Evolutionary conservation across 129 eudicot genomes (phyloP), one percentile per base, ranked within the genome.

Genomic region (Pittosporum tobira): DNA sequence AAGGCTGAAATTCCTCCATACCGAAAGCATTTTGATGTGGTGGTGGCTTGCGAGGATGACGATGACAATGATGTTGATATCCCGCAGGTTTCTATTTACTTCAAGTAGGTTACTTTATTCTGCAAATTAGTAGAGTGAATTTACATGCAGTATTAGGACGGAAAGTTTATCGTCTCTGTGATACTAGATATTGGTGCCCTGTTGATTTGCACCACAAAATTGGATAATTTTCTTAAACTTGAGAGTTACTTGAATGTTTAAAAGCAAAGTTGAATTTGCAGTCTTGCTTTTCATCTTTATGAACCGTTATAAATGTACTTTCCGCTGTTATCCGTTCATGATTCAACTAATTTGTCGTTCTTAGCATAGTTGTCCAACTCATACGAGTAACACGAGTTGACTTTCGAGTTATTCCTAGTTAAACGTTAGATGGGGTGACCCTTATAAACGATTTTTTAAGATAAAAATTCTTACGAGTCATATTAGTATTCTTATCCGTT

Each of bases 41-140:
- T 85, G 10, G 97, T 82, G 64, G 95, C 88, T 31, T 89, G 97
- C 57, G 97, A 89, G 86, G 97, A 89, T 23, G 97, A 85, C 11
- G 93, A 82, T 28, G 97, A 73, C 56, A 76, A 83, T 38, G 97
- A 85, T 54, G 57, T 89, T 12, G 97, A 89, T 69, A 82, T 89
- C 62, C 97, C 97, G 22, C 93, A 71, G 67, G 36, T 89, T 26
- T 89, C 97, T 6, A 59, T 89, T 25, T 89, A 79, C 72, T 89
- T 82, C 78, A 67, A 77, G 61, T 89, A 78, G 75, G 29, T 19
- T 55, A 27, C 7, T 30, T n/a, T n/a, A n/a, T n/a, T 62, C 40
- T 20, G 25, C 66, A 40, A 37, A 29, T 48, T 59, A 40, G 53
- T 75, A 59, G 51, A 29, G 63, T 40, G 63, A 62, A 44, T 51